Base-by-base conservation (phyloP, 2,329 filamentous ascomycete genomes). In the Monosporascus sp. region DNA sequence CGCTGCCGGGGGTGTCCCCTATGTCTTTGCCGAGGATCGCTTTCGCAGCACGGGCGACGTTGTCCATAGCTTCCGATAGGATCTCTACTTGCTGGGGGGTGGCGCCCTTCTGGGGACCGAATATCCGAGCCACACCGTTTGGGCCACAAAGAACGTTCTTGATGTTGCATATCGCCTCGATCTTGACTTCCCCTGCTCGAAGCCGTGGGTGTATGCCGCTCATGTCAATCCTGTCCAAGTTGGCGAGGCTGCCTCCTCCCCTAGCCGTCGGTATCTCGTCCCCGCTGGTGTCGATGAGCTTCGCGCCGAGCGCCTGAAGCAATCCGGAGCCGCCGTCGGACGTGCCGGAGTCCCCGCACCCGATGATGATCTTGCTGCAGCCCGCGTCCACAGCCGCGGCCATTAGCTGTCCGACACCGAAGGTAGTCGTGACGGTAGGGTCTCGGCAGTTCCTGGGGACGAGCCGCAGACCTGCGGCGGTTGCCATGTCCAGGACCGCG, bases 311-410 rank as follows among this genome's bases (percentile, higher is more conserved):
- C 2, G 77, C 77, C 56, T 81, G 77, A 8, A 78, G 72, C 76
- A 81, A 79, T 15, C 78, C 78, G 0, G 74, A 73, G 15, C 77
- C 78, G 6, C 75, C 78, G 54, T 80, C 78, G 38, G 75, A 78
- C 5, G 77, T 80, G 5, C 76, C 78, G 3, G 77, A 80, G 59
- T 81, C 78, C 37, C 77, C 78, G 57, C 77, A 80, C 1, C 78
- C 78, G 22, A 81, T 63, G 7, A 81, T 66, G 47, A 81, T 75
- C 7, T 70, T 70, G 8, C 65, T 65, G 8, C 69, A 74, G 1
- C 76, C 77, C 48, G 69, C 66, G 50, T 77, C 71, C 3, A 80
- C 62, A 2, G 77, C 77, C 14, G 72, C 70, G 3, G 64, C 59
- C 15, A 81, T 71, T 8, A 80, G 65, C 56, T 80, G 66, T 2